A percentile compares a stretch with the other conserved stretches of the same genome.
These are phyloP conservation scores for Diutina pseudorugosa DNA, from an alignment of 1,139 yeast genomes.

Conservation along the genomic window DNA sequence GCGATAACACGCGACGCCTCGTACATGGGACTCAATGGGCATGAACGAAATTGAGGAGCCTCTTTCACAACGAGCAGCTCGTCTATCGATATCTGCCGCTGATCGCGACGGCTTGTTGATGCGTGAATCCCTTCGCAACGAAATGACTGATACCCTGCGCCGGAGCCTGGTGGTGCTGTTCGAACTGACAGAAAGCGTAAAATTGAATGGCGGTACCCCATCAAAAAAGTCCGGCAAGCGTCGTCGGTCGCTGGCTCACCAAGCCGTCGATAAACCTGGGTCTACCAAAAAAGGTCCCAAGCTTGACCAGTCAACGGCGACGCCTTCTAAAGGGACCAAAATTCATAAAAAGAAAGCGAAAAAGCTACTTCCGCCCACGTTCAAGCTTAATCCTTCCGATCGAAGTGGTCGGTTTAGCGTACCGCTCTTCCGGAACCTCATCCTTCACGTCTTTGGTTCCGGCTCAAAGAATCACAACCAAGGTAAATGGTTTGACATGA, in stretches of 20 bases:
- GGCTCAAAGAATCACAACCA: conserved; percentile 3
- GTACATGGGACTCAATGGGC: background rate
- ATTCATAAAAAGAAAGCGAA: conserved; percentile 21
- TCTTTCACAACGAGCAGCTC: conserved; percentile 15
- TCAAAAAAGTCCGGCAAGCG: conserved; percentile 4
- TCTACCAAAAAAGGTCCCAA: conserved; percentile 7
- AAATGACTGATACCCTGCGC: conserved; percentile 7
- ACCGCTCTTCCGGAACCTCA: conserved; percentile 41
- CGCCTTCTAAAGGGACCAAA: conserved; percentile 17
- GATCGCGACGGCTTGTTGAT: conserved; percentile 13
- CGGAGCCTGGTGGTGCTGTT: conserved; percentile 18
- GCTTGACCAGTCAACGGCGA: background rate
- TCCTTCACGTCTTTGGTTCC: conserved; percentile 17
- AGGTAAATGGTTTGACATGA: background rate
- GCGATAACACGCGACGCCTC: background rate
- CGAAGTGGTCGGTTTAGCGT: conserved; percentile 24
- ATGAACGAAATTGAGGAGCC: conserved; percentile 11
- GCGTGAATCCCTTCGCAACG: conserved; percentile 11
- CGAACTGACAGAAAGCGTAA: conserved; percentile 12
- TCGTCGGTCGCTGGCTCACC: background rate
- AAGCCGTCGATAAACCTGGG: background rate
- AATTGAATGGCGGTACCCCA: conserved; percentile 6
- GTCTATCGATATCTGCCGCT: conserved; percentile 16
- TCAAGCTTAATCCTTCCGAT: conserved; percentile 6
- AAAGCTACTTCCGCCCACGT: conserved; percentile 4